Base-by-base conservation (phyloP, 371 early-diverging fungal species). In the Thermomucor indicae-seudaticae region DNA sequence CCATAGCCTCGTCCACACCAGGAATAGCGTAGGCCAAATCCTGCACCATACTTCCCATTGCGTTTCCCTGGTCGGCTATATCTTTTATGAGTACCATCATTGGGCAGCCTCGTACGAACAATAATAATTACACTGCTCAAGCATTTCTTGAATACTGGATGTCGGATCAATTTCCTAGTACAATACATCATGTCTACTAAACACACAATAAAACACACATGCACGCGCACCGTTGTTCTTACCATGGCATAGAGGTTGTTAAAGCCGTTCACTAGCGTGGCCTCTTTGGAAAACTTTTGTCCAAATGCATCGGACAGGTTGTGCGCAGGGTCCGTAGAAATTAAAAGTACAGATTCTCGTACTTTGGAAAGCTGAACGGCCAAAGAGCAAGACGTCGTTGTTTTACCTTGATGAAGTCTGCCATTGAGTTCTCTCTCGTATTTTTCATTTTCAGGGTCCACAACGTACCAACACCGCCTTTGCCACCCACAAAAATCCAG, bases 1-100 rank as follows among this genome's bases (percentile, higher is more conserved):
- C 92, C 97, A 97, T 97, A 14, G 98, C 98, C 72, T 98, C 98
- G 69, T 98, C 98, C 5, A 98, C 95, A 71, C 98, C 98, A 25
- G 98, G 98, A 67, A 97, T 95, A 29, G 96, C 93, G 67, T 93
- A 95, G 8, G 95, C 95, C 56, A 96, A 81, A 67, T 96, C 96
- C 70, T 95, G 92, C 83, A 97, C 86, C 75, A 92, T 89, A 39
- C 86, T 78, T 45, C 85, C 86, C 85, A 90, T 89, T 22, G 86
- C 88, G 49, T 86, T 84, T 51, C 84, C 87, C 50, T 84, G 84
- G 57, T 85, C 81, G 43, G 88, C 90, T 57, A 80, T 72, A 64
- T 44, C 25, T 19, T 17, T 35, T 50, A 16, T n/a, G n/a, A n/a
- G n/a, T n/a, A n/a, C n/a, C n/a, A n/a, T n/a, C n/a, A n/a, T n/a